Percentiles rank a stretch among this genome's conserved stretches.
These are phyloP conservation scores for Jatropha multifida DNA, from an alignment of 441 rosid genomes.

Conservation along the genomic window DNA sequence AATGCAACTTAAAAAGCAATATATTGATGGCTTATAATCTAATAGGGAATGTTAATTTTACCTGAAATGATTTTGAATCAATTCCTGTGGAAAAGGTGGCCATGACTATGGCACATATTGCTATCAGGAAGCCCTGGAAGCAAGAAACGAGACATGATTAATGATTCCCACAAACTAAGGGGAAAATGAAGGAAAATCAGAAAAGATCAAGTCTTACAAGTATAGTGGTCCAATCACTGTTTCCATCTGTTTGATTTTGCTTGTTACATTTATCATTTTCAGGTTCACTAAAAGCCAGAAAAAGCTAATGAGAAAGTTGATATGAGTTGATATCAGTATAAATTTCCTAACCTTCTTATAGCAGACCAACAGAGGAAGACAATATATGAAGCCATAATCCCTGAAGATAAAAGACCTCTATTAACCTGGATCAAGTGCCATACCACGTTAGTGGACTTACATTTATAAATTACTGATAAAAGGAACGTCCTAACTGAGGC, in stretches of 20 bases:
- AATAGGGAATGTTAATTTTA: constrained; percentile 22
- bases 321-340: neutral
- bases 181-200: neutral
- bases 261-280: constrained; percentile 48
- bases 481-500: neutral
- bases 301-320: neutral
- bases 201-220: constrained; percentile 43
- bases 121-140: constrained; percentile 75
- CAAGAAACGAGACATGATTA: neutral
- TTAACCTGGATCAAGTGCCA: constrained; percentile 50
- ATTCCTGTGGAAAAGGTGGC: constrained; percentile 95
- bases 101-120: constrained; percentile 75
- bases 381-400: constrained; percentile 85
- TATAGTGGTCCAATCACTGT: constrained; percentile 65
- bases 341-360: constrained; percentile 65
- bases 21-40: neutral
- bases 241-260: constrained; percentile 37
- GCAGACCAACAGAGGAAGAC: constrained; percentile 95
- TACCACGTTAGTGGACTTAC: neutral
- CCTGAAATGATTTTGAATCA: constrained; percentile 85
- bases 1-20: neutral
- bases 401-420: constrained; percentile 71
- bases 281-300: constrained; percentile 63
- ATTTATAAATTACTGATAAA: neutral
- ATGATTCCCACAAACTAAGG: neutral